Percentiles rank a stretch among this genome's conserved stretches.
Conservation (phyloP, 768 basidiomycete species). For the Russula lepida region DNA sequence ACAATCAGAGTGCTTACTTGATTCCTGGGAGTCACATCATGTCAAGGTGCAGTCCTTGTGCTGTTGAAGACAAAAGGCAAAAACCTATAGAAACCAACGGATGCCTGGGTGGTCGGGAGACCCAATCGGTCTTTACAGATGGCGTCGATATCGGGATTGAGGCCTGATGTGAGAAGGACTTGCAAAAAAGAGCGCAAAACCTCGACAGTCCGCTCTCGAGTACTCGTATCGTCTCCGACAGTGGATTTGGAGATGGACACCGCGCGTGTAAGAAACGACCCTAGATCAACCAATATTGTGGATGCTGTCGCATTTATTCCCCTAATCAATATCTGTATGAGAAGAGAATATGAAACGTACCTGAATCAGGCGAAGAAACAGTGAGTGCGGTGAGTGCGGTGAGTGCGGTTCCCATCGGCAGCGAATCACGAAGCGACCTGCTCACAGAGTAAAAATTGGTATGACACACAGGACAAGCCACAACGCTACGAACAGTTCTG, state of each 20-base stretch:
- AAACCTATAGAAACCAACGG: constrained; percentile 46
- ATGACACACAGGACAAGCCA: not conserved
- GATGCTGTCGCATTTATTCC: constrained; percentile 21
- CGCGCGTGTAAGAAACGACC: constrained; percentile 20
- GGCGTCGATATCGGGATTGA: constrained; percentile 62
- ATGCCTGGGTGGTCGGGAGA: constrained; percentile 31
- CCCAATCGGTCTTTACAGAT: constrained; percentile 55
- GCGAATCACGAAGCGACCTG: constrained; percentile 4
- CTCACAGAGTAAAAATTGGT: not conserved
- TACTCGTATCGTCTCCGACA: constrained; percentile 21
- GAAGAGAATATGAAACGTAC: constrained; percentile 13
- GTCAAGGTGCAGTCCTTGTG: not conserved
- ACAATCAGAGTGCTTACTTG: constrained; percentile 38
- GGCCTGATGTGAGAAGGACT: constrained; percentile 54
- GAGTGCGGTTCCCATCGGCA: not conserved
- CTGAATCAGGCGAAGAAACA: constrained; percentile 21
- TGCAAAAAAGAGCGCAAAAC: constrained; percentile 56
- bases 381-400: constrained; percentile 2
- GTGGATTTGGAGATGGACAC: constrained; percentile 15
- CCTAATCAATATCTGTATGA: not conserved
- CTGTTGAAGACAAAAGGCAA: constrained; percentile 4
- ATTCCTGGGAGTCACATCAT: constrained; percentile 26
- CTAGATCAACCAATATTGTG: constrained; percentile 27
- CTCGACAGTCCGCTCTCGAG: constrained; percentile 38
- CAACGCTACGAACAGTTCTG: constrained; percentile 44